Percentiles rank a stretch among this genome's conserved stretches.
phyloP scores from a whole-genome alignment of 306 rosid genomes.

The Sphenostylis stenocarpa region DNA sequence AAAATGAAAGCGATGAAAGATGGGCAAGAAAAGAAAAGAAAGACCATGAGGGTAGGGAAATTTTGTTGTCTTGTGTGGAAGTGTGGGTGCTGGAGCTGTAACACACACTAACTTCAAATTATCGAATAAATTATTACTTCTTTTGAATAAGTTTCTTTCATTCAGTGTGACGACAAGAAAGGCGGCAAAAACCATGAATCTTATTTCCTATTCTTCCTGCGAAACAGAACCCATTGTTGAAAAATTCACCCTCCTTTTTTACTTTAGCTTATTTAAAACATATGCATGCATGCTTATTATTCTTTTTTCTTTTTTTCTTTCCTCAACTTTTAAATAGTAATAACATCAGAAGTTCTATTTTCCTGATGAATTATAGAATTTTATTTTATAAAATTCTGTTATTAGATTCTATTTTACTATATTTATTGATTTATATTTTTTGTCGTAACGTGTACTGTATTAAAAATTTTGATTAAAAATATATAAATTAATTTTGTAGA shows the following conservation, averaged over 20 bases:
- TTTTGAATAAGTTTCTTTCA: constrained; percentile 21
- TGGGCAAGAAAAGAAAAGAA: background rate
- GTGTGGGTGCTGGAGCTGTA: constrained; percentile 8
- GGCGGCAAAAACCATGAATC: constrained; percentile 29
- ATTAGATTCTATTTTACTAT: no score
- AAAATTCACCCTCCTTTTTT: background rate
- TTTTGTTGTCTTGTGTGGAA: constrained; percentile 42
- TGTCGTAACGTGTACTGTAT: no score
- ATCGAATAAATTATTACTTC: background rate
- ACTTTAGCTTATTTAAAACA: background rate
- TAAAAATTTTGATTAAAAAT: no score
- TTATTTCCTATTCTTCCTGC: background rate
- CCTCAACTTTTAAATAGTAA: no score
- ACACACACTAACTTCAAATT: constrained; percentile 3
- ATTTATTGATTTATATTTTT: no score
- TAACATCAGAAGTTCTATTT: no score
- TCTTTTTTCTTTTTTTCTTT: background rate
- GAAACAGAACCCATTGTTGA: constrained; percentile 29
- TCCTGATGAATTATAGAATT: no score
- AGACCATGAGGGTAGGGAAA: constrained; percentile 24
- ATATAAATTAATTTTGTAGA: no score
- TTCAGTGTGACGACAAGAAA: background rate
- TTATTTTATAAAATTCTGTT: no score
- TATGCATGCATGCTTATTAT: background rate
- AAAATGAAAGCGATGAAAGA: background rate